phyloP scores from a whole-genome alignment of 1,284 basidiomycete genomes.

The Apiotrichum mycotoxinovorans region DNA sequence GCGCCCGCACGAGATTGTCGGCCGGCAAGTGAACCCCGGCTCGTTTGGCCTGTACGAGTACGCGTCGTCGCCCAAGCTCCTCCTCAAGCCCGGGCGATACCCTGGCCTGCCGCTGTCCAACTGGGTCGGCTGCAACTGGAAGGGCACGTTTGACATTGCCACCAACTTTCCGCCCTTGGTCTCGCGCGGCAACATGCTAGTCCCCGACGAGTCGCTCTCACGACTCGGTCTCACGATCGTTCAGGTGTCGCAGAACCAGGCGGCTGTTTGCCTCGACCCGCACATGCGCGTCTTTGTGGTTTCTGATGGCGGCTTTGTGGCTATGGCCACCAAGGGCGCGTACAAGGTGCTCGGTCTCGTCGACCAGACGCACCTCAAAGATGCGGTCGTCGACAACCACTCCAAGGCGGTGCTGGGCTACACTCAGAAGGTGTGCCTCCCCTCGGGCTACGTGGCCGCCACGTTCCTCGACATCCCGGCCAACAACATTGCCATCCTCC shows the following conservation, averaged over 20 bases:
- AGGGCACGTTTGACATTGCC: constrained; percentile 12
- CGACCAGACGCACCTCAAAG: constrained; percentile 17
- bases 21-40: constrained; percentile 18
- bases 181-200: not conserved
- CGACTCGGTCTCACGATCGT: constrained; percentile 17
- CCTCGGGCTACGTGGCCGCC: constrained; percentile 15
- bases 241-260: constrained; percentile 20
- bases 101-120: constrained; percentile 14
- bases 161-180: constrained; percentile 18
- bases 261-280: constrained; percentile 18
- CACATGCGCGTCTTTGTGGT: constrained; percentile 19
- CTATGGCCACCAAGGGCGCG: constrained; percentile 16
- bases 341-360: constrained; percentile 18
- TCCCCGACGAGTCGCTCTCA: constrained; percentile 9
- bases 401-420: constrained; percentile 10
- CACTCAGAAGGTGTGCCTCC: constrained; percentile 12
- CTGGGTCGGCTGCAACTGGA: constrained; percentile 16
- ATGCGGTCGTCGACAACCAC: constrained; percentile 9
- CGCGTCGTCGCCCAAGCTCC: constrained; percentile 12
- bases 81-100: constrained; percentile 18
- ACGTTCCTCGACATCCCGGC: constrained; percentile 20
- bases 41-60: constrained; percentile 19
- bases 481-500: constrained; percentile 18
- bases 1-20: constrained; percentile 12
- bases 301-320: constrained; percentile 16